A percentile compares a stretch with the other conserved stretches of the same genome.
phyloP scores from a whole-genome alignment of 2,329 filamentous ascomycete genomes.

The Arthrobotrys sphaeroides region DNA sequence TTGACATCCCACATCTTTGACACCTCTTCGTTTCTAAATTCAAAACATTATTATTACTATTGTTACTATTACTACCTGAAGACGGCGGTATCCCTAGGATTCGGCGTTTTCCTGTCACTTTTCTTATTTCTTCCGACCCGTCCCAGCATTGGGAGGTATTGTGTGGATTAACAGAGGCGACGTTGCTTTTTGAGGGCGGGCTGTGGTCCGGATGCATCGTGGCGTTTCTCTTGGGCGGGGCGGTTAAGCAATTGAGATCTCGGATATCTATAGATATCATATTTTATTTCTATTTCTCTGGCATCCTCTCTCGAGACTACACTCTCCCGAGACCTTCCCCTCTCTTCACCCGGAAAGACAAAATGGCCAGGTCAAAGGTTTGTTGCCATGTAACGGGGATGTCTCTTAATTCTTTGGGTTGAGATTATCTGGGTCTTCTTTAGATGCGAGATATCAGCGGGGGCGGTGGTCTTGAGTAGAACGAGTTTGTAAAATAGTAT shows the following conservation, averaged over 20 bases:
- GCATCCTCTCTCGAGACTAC: too few species aligned
- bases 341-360: too few species aligned
- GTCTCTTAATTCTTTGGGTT: not conserved
- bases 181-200: not conserved
- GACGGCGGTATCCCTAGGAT: conserved; percentile 1
- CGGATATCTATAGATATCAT: conserved; percentile 4
- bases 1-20: conserved; percentile 13
- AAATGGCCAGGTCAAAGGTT: too few species aligned
- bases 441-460: not conserved
- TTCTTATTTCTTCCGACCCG: conserved; percentile 4
- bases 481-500: not conserved
- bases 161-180: not conserved
- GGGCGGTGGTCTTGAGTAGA: too few species aligned
- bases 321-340: too few species aligned
- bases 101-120: too few species aligned
- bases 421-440: not conserved
- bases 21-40: too few species aligned
- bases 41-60: conserved; percentile 1
- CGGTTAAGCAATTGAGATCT: conserved; percentile 13
- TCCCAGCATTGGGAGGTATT: conserved; percentile 10
- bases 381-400: too few species aligned
- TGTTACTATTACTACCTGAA: not conserved
- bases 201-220: conserved; percentile 30
- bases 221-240: conserved; percentile 23
- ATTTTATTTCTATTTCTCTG: too few species aligned